phyloP scores from a whole-genome alignment of 2,329 filamentous ascomycete species.

The Xylariaceae sp. region DNA sequence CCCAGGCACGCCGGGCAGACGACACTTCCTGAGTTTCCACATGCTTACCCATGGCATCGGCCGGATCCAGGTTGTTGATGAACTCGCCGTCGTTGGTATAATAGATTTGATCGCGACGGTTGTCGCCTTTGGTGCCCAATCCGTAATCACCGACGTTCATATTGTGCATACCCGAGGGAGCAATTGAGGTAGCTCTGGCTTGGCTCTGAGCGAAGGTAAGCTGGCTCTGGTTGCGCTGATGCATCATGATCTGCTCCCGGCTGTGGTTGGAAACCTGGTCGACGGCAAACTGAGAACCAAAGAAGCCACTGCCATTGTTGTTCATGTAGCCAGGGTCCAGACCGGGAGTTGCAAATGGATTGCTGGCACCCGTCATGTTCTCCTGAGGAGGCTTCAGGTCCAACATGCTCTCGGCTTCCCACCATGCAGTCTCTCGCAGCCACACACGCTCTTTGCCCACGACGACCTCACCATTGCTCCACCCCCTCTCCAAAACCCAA shows the following conservation, averaged over 20 bases:
- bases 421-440: slow-evolving; percentile 93
- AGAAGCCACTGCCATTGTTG: slow-evolving; percentile 60
- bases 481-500: slow-evolving; percentile 90
- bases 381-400: slow-evolving; percentile 67
- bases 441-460: slow-evolving; percentile 87
- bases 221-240: slow-evolving; percentile 51
- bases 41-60: slow-evolving; percentile 68
- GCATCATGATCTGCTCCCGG: slow-evolving; percentile 59
- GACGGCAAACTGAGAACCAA: slow-evolving; percentile 54
- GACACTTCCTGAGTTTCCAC: slow-evolving; percentile 64
- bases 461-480: slow-evolving; percentile 96
- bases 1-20: slow-evolving; percentile 65
- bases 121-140: slow-evolving; percentile 78
- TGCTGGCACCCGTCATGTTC: slow-evolving; percentile 21
- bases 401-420: slow-evolving; percentile 95
- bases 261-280: slow-evolving; percentile 54
- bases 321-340: slow-evolving; percentile 71
- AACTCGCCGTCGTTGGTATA: slow-evolving; percentile 66
- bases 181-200: slow-evolving; percentile 49
- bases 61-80: slow-evolving; percentile 64
- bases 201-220: slow-evolving; percentile 32
- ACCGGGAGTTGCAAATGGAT: slow-evolving; percentile 33
- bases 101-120: slow-evolving; percentile 63
- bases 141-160: slow-evolving; percentile 73
- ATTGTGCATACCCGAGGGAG: slow-evolving; percentile 51